Conservation (phyloP, 805 yeast genomes). For the Zygoascus tannicola region DNA sequence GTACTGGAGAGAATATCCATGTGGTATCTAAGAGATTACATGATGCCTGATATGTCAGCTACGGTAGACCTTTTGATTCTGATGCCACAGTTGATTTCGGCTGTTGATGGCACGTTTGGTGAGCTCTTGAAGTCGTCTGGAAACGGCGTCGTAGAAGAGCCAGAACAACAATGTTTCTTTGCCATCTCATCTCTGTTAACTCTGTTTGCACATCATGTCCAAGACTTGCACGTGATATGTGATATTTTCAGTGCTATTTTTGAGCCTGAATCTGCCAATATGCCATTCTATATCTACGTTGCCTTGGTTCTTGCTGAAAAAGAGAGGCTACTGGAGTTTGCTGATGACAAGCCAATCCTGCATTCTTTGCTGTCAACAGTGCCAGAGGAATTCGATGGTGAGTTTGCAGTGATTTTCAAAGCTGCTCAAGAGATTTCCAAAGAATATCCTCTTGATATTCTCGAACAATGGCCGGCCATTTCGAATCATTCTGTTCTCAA, state of each 20-base stretch:
- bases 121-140: constrained; percentile 39
- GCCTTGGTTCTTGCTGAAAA: constrained; percentile 35
- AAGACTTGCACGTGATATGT: constrained; percentile 40
- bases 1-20: constrained; percentile 50
- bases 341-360: constrained; percentile 32
- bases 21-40: constrained; percentile 67
- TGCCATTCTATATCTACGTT: constrained; percentile 53
- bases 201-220: constrained; percentile 62
- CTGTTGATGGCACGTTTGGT: constrained; percentile 39
- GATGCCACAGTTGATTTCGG: constrained; percentile 51
- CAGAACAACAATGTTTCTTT: constrained; percentile 31
- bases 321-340: constrained; percentile 30
- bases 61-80: constrained; percentile 57
- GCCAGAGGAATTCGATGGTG: constrained; percentile 14
- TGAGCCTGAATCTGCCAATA: constrained; percentile 43
- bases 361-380: constrained; percentile 33
- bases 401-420: constrained; percentile 16
- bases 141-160: not conserved
- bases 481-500: constrained; percentile 30
- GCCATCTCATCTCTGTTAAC: constrained; percentile 74
- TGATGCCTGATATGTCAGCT: constrained; percentile 61
- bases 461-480: constrained; percentile 19
- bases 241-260: constrained; percentile 63
- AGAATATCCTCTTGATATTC: constrained; percentile 16
- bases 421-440: constrained; percentile 15